Percentiles rank a stretch among this genome's conserved stretches.
Evolutionary conservation across 768 basidiomycete species (phyloP).

Genomic region (Coprinellus micaceus): DNA sequence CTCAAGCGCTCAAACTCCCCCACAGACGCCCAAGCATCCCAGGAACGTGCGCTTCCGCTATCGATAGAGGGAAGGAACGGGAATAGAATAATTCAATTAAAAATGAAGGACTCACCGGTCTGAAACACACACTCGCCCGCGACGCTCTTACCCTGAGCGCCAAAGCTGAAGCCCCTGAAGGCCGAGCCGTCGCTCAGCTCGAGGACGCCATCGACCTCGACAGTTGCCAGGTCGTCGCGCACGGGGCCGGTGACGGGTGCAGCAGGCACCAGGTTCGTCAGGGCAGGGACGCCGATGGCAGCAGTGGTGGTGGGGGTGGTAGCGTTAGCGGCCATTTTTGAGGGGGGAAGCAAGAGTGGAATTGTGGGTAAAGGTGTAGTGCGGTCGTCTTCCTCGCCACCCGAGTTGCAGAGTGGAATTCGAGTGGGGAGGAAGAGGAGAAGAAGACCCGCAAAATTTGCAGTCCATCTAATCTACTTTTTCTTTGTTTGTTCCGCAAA

Average conservation of each 20-base stretch:
- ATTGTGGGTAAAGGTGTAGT: not conserved
- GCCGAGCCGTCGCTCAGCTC: slow-evolving; percentile 89
- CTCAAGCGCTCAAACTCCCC: too few relatives aligned
- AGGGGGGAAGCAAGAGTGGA: slow-evolving; percentile 29
- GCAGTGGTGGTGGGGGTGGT: slow-evolving; percentile 22
- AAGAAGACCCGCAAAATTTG: not conserved
- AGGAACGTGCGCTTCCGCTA: too few relatives aligned
- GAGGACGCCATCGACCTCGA: slow-evolving; percentile 61
- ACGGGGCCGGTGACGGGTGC: slow-evolving; percentile 34
- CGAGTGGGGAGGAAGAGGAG: not conserved
- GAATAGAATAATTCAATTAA: not conserved
- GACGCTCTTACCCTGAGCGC: slow-evolving; percentile 85
- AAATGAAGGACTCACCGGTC: slow-evolving; percentile 60
- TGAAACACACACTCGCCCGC: slow-evolving; percentile 99
- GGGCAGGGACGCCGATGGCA: not conserved
- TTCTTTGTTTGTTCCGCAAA: not conserved
- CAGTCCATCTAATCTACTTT: not conserved
- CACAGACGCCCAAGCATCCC: too few relatives aligned
- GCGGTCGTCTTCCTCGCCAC: not conserved
- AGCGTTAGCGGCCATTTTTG: slow-evolving; percentile 6
- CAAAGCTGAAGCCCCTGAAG: slow-evolving; percentile 88
- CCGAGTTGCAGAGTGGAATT: not conserved
- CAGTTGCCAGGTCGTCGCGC: slow-evolving; percentile 22
- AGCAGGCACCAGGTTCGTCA: slow-evolving; percentile 27
- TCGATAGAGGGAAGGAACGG: too few relatives aligned